These are phyloP conservation scores for Fonsecaea monophora DNA, from an alignment of 2,329 filamentous ascomycete genomes.

Conservation along the genomic window DNA sequence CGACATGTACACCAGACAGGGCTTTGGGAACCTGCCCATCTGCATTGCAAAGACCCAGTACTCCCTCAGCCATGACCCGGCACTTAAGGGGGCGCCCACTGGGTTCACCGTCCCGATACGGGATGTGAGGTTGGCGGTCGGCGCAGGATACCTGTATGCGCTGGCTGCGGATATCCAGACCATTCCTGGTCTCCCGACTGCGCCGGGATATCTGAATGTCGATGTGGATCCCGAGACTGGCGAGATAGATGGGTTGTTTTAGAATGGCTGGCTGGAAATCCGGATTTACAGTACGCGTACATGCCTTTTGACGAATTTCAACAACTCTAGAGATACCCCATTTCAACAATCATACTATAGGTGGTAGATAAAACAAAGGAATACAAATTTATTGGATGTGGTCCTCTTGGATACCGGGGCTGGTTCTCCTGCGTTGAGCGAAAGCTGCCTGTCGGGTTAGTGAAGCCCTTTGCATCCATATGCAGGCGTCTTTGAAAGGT, in stretches of 20 bases:
- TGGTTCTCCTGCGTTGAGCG: not conserved
- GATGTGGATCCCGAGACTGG: slow-evolving; percentile 82
- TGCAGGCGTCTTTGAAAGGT: not conserved
- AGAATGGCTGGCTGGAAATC: not conserved
- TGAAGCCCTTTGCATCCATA: not conserved
- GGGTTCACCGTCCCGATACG: slow-evolving; percentile 95
- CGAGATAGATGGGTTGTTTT: slow-evolving; percentile 89
- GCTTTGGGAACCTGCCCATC: slow-evolving; percentile 90
- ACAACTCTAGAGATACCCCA: slow-evolving; percentile 23
- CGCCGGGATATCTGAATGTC: slow-evolving; percentile 93
- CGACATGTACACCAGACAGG: slow-evolving; percentile 90
- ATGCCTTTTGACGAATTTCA: slow-evolving; percentile 13
- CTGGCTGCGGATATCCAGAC: slow-evolving; percentile 98
- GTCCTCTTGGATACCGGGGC: not conserved
- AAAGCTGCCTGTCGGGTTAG: not conserved
- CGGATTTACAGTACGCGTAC: slow-evolving; percentile 11
- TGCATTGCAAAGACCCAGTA: slow-evolving; percentile 99
- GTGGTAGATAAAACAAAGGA: slow-evolving; percentile 3
- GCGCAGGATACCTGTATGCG: slow-evolving; percentile 93
- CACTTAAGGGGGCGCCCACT: slow-evolving; percentile 90
- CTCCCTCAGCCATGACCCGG: slow-evolving; percentile 89
- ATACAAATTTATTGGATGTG: not conserved
- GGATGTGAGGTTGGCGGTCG: slow-evolving; percentile 91
- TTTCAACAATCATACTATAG: slow-evolving; percentile 11
- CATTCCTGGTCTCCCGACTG: slow-evolving; percentile 92